A percentile compares a stretch with the other conserved stretches of the same genome.
These are phyloP conservation scores for Fistulina hepatica DNA, from an alignment of 1,284 basidiomycete genomes.

Conservation along the genomic window DNA sequence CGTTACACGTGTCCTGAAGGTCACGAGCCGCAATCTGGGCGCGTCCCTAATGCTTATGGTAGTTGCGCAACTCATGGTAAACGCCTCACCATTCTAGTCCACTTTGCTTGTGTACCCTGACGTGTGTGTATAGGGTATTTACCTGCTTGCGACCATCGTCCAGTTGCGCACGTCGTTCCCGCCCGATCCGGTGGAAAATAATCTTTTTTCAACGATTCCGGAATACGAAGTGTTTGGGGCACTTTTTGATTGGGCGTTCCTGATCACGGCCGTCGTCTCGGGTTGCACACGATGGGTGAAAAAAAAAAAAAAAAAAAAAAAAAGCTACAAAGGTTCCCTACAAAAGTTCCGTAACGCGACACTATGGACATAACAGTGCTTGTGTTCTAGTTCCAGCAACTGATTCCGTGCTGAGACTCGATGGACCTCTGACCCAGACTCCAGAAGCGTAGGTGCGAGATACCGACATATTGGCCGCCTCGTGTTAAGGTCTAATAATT, in stretches of 20 bases:
- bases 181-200: conserved; percentile 29
- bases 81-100: conserved; percentile 16
- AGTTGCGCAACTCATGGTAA: conserved; percentile 69
- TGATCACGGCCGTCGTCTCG: conserved; percentile 41
- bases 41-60: conserved; percentile 63
- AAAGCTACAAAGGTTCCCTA: too few relatives aligned
- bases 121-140: conserved; percentile 45
- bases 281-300: too few relatives aligned
- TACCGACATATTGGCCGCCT: too few relatives aligned
- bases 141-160: conserved; percentile 65
- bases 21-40: conserved; percentile 56
- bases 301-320: too few relatives aligned
- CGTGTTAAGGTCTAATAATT: too few relatives aligned
- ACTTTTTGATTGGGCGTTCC: conserved; percentile 62
- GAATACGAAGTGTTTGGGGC: conserved; percentile 62
- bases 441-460: too few relatives aligned
- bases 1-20: conserved; percentile 52
- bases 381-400: too few relatives aligned
- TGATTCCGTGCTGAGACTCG: too few relatives aligned
- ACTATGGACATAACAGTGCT: too few relatives aligned
- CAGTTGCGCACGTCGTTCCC: conserved; percentile 71
- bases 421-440: too few relatives aligned
- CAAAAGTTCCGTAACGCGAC: too few relatives aligned
- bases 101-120: background rate
- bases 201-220: conserved; percentile 65